phyloP scores from a whole-genome alignment of 129 eudicot genomes.

The Tagetes patula region DNA sequence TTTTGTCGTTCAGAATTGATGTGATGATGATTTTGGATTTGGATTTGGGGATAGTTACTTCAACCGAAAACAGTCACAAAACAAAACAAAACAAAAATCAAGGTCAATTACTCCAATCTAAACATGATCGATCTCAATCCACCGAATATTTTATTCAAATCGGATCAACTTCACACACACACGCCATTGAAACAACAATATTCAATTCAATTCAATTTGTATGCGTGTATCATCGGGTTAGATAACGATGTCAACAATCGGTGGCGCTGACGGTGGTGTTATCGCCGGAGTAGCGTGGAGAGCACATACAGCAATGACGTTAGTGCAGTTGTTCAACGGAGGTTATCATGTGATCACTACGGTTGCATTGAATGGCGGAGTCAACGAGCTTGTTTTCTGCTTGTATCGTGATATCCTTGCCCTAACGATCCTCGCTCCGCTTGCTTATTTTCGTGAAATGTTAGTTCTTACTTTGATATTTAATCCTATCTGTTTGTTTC shows the following conservation, averaged over 20 bases:
- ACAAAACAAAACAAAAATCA: too few species aligned
- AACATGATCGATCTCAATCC: neutral
- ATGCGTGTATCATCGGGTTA: constrained; percentile 4
- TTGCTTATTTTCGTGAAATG: constrained; percentile 68
- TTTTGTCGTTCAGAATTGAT: too few species aligned
- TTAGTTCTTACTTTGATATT: constrained; percentile 21
- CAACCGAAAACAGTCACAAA: neutral
- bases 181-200: too few species aligned
- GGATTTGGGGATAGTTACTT: neutral
- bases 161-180: neutral
- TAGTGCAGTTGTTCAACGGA: constrained; percentile 71
- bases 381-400: constrained; percentile 79
- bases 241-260: constrained; percentile 33
- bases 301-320: constrained; percentile 71
- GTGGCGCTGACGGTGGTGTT: constrained; percentile 21
- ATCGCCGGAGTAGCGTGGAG: constrained; percentile 43
- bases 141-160: neutral
- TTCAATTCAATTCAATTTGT: neutral
- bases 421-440: constrained; percentile 70
- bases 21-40: too few species aligned
- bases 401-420: constrained; percentile 75
- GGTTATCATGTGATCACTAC: constrained; percentile 92
- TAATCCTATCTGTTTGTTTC: neutral
- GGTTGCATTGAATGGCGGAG: constrained; percentile 71
- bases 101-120: neutral